phyloP scores from a whole-genome alignment of 306 rosid genomes.

The Cicer arietinum region DNA sequence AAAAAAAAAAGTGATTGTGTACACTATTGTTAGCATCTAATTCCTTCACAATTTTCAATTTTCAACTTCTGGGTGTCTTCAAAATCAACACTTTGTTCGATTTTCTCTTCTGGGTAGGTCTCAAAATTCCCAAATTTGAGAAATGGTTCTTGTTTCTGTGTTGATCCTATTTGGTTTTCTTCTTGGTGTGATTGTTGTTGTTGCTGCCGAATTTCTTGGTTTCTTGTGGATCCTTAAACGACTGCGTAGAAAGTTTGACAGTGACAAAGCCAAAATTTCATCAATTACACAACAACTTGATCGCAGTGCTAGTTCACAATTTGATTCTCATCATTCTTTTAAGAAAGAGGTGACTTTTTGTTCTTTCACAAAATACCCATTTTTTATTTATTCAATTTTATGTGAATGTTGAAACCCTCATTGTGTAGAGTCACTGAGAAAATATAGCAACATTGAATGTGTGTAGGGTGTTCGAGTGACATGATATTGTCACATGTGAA shows the following conservation, averaged over 20 bases:
- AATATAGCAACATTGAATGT: not conserved
- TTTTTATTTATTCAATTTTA: not conserved
- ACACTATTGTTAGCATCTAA: constrained; percentile 27
- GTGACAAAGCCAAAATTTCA: constrained; percentile 45
- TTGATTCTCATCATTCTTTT: constrained; percentile 58
- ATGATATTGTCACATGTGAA: too few species aligned
- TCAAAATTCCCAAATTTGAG: not conserved
- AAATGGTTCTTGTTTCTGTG: constrained; percentile 49
- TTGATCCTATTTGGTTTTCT: constrained; percentile 67
- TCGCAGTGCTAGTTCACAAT: constrained; percentile 8
- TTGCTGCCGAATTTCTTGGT: constrained; percentile 63
- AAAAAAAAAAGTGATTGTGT: constrained; percentile 1
- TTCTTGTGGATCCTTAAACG: constrained; percentile 55
- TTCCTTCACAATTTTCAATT: constrained; percentile 36
- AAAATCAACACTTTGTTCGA: not conserved
- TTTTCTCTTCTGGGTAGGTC: constrained; percentile 38
- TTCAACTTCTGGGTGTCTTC: constrained; percentile 24
- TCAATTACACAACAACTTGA: constrained; percentile 26
- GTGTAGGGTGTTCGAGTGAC: too few species aligned
- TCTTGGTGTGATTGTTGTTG: constrained; percentile 66
- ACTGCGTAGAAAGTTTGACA: constrained; percentile 50
- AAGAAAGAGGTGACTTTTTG: constrained; percentile 67
- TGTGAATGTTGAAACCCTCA: not conserved
- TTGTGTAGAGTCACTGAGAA: constrained; percentile 8
- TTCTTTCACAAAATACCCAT: not conserved